Conservation (phyloP, 495 filamentous ascomycete genomes). For the Chlorociboria aeruginascens region DNA sequence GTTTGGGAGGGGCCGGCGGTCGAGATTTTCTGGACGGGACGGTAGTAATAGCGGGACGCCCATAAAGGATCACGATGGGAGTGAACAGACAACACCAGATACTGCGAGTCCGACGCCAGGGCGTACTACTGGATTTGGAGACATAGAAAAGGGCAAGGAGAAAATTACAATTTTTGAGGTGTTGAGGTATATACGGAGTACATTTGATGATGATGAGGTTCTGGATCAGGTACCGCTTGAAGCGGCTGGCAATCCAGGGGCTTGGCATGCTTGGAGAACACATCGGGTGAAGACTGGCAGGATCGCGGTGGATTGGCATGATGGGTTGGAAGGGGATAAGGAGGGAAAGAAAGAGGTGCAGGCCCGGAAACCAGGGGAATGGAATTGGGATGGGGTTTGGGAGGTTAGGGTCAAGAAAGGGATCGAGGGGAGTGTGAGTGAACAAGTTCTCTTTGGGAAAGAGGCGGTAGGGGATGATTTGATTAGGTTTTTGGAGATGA, state of each 20-base stretch:
- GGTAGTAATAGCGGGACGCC: constrained; percentile 10
- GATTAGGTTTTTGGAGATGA: constrained; percentile 58
- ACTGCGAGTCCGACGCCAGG: constrained; percentile 13
- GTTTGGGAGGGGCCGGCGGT: constrained; percentile 43
- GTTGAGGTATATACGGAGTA: constrained; percentile 65
- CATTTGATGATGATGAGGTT: constrained; percentile 65
- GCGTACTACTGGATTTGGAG: constrained; percentile 4
- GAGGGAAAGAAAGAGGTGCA: constrained; percentile 3
- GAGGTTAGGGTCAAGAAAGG: constrained; percentile 68
- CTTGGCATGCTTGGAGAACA: constrained; percentile 82
- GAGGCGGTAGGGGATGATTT: constrained; percentile 49
- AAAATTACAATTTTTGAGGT: constrained; percentile 43
- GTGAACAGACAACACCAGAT: neutral
- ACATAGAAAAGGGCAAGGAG: constrained; percentile 13
- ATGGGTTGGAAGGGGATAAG: constrained; percentile 4
- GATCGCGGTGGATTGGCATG: constrained; percentile 8
- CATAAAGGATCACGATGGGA: neutral
- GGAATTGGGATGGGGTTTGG: constrained; percentile 97
- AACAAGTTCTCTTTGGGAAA: constrained; percentile 62
- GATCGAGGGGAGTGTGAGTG: constrained; percentile 62
- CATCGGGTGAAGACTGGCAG: constrained; percentile 35
- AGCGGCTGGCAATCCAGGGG: constrained; percentile 74
- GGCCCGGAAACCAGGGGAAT: constrained; percentile 58
- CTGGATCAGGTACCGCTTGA: constrained; percentile 71
- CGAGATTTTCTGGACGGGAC: neutral